These are phyloP conservation scores for Malassezia caprae DNA, from an alignment of 1,284 basidiomycete genomes.

Conservation along the genomic window DNA sequence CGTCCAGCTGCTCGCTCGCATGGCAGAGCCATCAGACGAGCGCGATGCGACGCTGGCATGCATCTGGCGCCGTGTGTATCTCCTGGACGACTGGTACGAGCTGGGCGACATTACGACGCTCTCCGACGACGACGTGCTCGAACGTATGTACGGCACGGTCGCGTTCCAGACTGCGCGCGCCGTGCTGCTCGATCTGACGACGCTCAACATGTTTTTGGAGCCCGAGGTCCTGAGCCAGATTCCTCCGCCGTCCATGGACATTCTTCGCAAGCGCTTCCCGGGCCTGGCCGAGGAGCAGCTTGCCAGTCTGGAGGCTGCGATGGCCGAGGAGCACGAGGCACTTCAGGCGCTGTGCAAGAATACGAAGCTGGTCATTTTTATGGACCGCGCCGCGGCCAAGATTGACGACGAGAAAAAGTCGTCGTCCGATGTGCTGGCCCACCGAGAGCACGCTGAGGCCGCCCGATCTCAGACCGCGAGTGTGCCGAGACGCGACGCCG, in stretches of 20 bases:
- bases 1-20: conserved; percentile 51
- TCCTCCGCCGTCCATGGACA: background rate
- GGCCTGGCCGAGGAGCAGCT: conserved; percentile 12
- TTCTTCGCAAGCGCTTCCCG: conserved; percentile 4
- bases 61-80: conserved; percentile 49
- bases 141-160: conserved; percentile 14
- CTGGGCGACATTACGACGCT: conserved; percentile 25
- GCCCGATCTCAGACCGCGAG: background rate
- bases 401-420: background rate
- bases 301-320: background rate
- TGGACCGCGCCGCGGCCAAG: background rate
- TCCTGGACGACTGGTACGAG: conserved; percentile 20
- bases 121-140: conserved; percentile 23
- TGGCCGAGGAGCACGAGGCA: conserved; percentile 4
- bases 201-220: background rate
- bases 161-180: conserved; percentile 8
- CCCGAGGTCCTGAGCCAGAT: background rate
- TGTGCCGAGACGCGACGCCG: background rate
- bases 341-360: background rate
- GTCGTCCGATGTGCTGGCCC: background rate
- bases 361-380: conserved; percentile 8
- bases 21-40: conserved; percentile 39
- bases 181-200: conserved; percentile 9
- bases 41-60: conserved; percentile 1
- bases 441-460: background rate